Evolutionary conservation across 2,329 filamentous ascomycete species (phyloP).

Genomic region (Cylindrodendrum hubeiense): DNA sequence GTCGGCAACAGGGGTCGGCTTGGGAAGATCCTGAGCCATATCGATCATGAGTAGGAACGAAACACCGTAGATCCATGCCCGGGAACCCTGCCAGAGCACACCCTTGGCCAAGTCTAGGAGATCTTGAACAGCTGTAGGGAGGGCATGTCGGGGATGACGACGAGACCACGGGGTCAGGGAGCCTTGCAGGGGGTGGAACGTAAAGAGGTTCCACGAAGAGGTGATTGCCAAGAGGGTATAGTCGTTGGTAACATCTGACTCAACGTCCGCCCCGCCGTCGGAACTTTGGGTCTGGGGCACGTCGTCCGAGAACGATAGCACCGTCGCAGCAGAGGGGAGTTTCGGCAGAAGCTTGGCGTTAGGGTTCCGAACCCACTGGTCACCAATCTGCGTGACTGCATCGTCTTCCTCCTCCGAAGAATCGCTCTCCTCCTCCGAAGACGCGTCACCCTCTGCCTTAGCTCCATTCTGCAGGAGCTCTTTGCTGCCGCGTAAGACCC

Average conservation of each 20-base stretch:
- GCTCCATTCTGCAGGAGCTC: slow-evolving; percentile 47
- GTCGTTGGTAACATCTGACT: slow-evolving; percentile 52
- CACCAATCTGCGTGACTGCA: slow-evolving; percentile 52
- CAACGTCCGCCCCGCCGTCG: slow-evolving; percentile 40
- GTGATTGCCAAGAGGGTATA: slow-evolving; percentile 67
- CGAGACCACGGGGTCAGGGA: slow-evolving; percentile 87
- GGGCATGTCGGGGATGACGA: slow-evolving; percentile 79
- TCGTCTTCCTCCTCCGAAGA: slow-evolving; percentile 60
- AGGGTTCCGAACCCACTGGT: slow-evolving; percentile 82
- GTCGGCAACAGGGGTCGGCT: slow-evolving; percentile 45
- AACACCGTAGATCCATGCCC: slow-evolving; percentile 89
- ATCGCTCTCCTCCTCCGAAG: slow-evolving; percentile 54
- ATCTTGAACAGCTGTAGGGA: slow-evolving; percentile 80
- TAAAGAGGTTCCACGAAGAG: slow-evolving; percentile 74
- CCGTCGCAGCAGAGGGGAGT: slow-evolving; percentile 72
- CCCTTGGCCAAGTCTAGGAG: slow-evolving; percentile 87
- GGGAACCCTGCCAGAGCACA: slow-evolving; percentile 82
- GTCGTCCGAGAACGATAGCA: slow-evolving; percentile 75
- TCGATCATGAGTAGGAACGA: slow-evolving; percentile 95
- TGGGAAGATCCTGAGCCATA: slow-evolving; percentile 75
- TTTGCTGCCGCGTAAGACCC: slow-evolving; percentile 71
- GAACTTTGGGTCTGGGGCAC: slow-evolving; percentile 49
- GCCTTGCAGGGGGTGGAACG: slow-evolving; percentile 84
- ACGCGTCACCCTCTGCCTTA: slow-evolving; percentile 49
- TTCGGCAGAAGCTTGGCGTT: slow-evolving; percentile 77